Evolutionary conservation across 441 rosid genomes (phyloP), one percentile per base, ranked within the genome.

Genomic region (Pelargonium fulgidum): DNA sequence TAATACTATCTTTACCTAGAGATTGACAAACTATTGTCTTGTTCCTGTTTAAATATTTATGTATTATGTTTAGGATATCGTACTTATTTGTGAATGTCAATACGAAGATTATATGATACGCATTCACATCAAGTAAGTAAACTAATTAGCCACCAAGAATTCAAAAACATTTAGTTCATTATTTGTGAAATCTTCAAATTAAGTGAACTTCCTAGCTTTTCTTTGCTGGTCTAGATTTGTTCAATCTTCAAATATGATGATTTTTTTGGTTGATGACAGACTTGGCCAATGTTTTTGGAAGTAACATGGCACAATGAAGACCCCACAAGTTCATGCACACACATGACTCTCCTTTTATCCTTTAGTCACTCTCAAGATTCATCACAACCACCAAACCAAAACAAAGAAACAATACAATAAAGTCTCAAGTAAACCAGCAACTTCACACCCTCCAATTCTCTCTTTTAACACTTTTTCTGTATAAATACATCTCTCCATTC

Each of bases 281-380:
- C 19, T 52, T 52, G 20, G 59, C 19, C 59, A 52, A n/a, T 52
- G 59, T 52, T 52, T 52, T 52, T 52, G 59, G 19, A 52, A 52
- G 59, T n/a, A 52, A 52, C 59, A 52, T 52, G 59, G 59, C 59
- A 14, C 8, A 17, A 14, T 13, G 59, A 52, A 52, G 59, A 52
- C 59, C 59, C 59, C 59, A 52, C 59, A n/a, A 52, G 59, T n/a
- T 14, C 19, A 52, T 52, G 59, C 16, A n/a, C 16, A 52, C 59
- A 52, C 59, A 52, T 52, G 59, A 14, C 16, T 52, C 59, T 17
- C 17, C 59, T 17, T 5, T 52, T 52, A 13, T 4, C 59, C 59
- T 52, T 52, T 52, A 52, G 59, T 52, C 59, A 52, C 62, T 16
- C 20, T 20, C 33, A 17, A 58, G 62, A 58, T 58, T 58, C 62